These are phyloP conservation scores for Helianthus annuus DNA, from an alignment of 129 eudicot genomes.

Conservation along the genomic window HanXRQr2.0-SUNRISE NC_035433.2:115388313-115388812, in stretches of 20 bases:
- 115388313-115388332: neutral
- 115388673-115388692: too few relatives aligned
- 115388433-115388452: neutral
- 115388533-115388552: conserved; percentile 12
- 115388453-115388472: conserved; percentile 7
- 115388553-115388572: neutral
- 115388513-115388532: neutral
- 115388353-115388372: neutral
- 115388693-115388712: too few relatives aligned
- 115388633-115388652: neutral
- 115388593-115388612: neutral
- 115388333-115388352: neutral
- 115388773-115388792: too few relatives aligned
- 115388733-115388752: neutral
- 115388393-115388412: conserved; percentile 15
- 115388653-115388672: too few relatives aligned
- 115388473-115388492: neutral
- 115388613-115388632: conserved; percentile 1
- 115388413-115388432: neutral
- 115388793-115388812: too few relatives aligned
- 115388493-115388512: conserved; percentile 6
- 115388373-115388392: conserved; percentile 3
- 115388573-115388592: neutral
- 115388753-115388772: neutral
- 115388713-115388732: neutral